Evolutionary conservation across 148 eudicot genomes (phyloP), one percentile per base, ranked within the genome.

Genomic region (Linanthus parryae): DNA sequence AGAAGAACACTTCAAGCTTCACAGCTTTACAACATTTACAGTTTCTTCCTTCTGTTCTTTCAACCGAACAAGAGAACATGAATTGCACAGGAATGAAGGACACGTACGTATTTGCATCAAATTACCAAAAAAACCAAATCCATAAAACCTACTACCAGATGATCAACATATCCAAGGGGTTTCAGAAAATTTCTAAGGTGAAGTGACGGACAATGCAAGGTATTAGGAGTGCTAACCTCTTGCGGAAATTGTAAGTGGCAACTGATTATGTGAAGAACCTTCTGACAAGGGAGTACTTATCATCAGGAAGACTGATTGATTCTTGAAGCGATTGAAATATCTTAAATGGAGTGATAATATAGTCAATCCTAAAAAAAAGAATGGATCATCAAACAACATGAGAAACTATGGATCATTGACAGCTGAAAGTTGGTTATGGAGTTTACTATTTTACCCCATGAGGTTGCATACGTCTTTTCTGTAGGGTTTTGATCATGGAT

Each of bases 301-400:
- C 90, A 43, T 92, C 98, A 46, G 80, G 85, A 58, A 73, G 78
- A 7, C 87, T 72, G 39, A 69, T 50, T 7, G 96, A 84, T 50
- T 77, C 96, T 70, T 87, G 79, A 22, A 92, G 96, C 36, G 94
- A 73, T 66, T 84, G 85, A 74, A 92, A 74, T 52, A 87, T 78
- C 82, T 92, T 92, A 59, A 92, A 64, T 1, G 98, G 95, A 24
- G 85, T 79, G 65, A 92, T 87, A 37, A 92, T 77, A 48, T 92
- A 92, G 66, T 92, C 98, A 63, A 92, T 90, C 75, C 98, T 92
- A 35, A 37, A 45, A 52, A 31, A 33, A 19, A 48, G 39, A 33
- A 45, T 23, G 11, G 2, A 23, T 41, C 34, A 36, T 61, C 17
- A 64, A 27, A 49, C 41, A 35, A 18, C 18, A 18, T 52, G 18